phyloP scores from a whole-genome alignment of 805 yeast genomes.

The Saturnispora besseyi region DNA sequence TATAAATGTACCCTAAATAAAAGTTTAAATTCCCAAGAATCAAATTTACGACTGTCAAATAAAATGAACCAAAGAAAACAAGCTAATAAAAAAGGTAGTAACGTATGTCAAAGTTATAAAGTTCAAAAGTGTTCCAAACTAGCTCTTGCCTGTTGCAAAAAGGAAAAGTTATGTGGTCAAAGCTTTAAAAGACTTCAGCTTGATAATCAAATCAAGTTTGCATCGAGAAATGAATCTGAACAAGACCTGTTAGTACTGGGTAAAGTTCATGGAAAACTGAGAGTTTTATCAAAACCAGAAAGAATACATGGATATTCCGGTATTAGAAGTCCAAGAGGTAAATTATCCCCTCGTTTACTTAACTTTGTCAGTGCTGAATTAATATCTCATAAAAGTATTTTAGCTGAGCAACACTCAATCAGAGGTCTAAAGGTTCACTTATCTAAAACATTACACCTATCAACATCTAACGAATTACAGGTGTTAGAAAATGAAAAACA shows the following conservation, averaged over 20 bases:
- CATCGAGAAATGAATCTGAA: not conserved
- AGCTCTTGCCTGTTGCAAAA: too few species aligned
- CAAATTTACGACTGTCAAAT: too few species aligned
- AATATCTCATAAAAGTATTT: not conserved
- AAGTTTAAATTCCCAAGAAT: too few species aligned
- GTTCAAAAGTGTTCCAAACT: too few species aligned
- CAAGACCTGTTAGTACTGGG: not conserved
- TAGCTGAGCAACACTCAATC: not conserved
- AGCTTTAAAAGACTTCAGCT: not conserved
- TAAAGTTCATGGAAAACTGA: not conserved
- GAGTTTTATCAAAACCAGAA: conserved; percentile 4
- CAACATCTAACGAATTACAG: too few species aligned
- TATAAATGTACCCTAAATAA: too few species aligned
- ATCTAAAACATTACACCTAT: too few species aligned
- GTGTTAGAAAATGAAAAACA: too few species aligned
- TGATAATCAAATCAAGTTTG: not conserved
- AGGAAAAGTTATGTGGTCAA: not conserved
- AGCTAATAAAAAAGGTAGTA: too few species aligned
- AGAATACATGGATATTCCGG: not conserved
- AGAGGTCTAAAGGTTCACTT: not conserved
- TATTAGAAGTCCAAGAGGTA: conserved; percentile 3
- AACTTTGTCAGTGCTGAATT: not conserved
- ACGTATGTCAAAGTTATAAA: too few species aligned
- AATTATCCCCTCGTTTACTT: not conserved
- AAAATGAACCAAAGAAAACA: too few species aligned